phyloP scores from a whole-genome alignment of 2,329 filamentous ascomycete genomes.

The Sarocladium brachiariae region DNA sequence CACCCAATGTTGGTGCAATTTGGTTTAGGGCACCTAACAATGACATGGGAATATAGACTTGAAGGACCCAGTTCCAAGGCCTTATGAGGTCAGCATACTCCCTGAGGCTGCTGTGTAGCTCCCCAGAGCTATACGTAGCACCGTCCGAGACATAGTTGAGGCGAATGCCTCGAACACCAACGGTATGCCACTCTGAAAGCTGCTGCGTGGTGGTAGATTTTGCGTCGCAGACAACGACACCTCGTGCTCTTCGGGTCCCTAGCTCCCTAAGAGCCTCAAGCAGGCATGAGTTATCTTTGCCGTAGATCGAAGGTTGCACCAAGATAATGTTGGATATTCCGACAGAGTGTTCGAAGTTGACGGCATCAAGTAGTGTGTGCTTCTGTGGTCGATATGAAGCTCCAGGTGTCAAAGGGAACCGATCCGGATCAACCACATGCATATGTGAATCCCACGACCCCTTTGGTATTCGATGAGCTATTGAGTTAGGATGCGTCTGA shows the following conservation, averaged over 20 bases:
- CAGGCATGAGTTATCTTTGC: constrained; percentile 51
- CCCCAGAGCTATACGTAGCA: constrained; percentile 23
- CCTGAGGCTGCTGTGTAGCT: constrained; percentile 35
- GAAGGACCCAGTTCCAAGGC: constrained; percentile 48
- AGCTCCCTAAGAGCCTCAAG: constrained; percentile 45
- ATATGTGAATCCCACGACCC: constrained; percentile 57
- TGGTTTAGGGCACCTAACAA: constrained; percentile 40
- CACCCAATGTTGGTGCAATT: constrained; percentile 39
- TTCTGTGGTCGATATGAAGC: constrained; percentile 45
- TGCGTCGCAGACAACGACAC: constrained; percentile 42
- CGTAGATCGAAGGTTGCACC: constrained; percentile 57
- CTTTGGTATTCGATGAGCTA: constrained; percentile 20
- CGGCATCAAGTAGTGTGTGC: constrained; percentile 44
- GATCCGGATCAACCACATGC: constrained; percentile 50
- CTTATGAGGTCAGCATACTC: constrained; percentile 43
- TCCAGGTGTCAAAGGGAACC: constrained; percentile 38
- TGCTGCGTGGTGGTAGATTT: constrained; percentile 37
- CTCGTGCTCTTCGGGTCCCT: constrained; percentile 43
- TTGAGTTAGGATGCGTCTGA: not conserved
- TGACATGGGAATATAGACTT: constrained; percentile 49
- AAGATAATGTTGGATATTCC: constrained; percentile 50
- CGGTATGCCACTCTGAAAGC: constrained; percentile 44
- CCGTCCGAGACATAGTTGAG: constrained; percentile 51
- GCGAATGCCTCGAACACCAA: constrained; percentile 53
- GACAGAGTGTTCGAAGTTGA: constrained; percentile 41